Base-by-base conservation (phyloP, 108 stramenopile species). In the Cyclostephanos invisitatus region DNA sequence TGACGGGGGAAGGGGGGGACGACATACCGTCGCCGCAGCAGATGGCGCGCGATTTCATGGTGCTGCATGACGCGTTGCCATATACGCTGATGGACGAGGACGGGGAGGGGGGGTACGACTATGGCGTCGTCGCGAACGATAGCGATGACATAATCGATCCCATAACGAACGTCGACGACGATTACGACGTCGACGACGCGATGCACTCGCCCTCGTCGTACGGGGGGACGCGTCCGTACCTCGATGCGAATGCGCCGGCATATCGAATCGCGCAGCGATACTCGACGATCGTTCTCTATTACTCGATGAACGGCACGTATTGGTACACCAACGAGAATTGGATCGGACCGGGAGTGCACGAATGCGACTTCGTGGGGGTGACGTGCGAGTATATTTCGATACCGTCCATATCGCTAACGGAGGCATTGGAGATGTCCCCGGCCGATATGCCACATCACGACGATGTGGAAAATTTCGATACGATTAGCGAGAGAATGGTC, bases 241-340 rank as follows among this genome's bases (percentile, higher is more conserved):
- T 81, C 0, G 32, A 55, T 6, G 37, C 37, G 10, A 59, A 62
- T 6, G 42, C 73, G 2, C 80, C 80, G 0, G 72, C 73, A 29
- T 81, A 81, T 54, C 80, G 80, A 11, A 59, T 85, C 24, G 67
- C 68, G 14, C 84, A 85, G 58, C 67, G 84, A 0, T 85, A 70
- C 56, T 68, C 73, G 20, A 28, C 61, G 3, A 57, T 68, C 12
- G 73, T 73, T 9, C 54, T 85, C 3, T 85, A 79, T 25, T 79
- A 59, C 67, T 72, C 84, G 5, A 82, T 81, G 15, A 55, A 82
- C 21, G 84, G 84, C 27, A 61, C 70, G 6, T 15, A 55, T 12
- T 81, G 80, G 80, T 58, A 70, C 5, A 22, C 67, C 8, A 50
- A 36, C 22, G 37, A 32, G 8, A 37, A 56, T 20, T 81, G 80